Base-by-base conservation (phyloP, 352 stramenopile species). In the Phytophthora quininea region DNA sequence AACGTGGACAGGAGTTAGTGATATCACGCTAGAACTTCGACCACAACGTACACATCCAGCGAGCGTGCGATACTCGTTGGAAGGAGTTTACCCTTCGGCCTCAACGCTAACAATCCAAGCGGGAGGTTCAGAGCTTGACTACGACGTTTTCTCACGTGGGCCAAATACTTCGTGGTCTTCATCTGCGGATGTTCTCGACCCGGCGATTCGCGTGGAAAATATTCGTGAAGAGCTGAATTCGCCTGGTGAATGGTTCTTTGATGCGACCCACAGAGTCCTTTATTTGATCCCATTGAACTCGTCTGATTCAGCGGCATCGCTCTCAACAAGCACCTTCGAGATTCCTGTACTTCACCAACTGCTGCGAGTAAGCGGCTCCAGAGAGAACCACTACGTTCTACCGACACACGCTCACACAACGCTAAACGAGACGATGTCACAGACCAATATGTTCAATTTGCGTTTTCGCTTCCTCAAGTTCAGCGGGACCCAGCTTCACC, bases 181-280 rank as follows among this genome's bases (percentile, higher is more conserved):
- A 1, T 63, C 54, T 12, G 31, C 9, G 45, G 30, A 33, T 15
- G 60, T 29, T 32, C 19, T 64, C 52, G 38, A 67, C n/a, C 55
- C 45, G 19, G 64, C 51, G 1, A 84, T 91, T 55, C 86, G 84
- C 11, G 71, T 90, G 14, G 86, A 91, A 49, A 93, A 93, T 51
- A 54, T 90, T 3, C 48, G 88, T 0, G 62, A 87, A 54, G 86
- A 91, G 61, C 62, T 92, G 8, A 76, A 92, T 70, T 73, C 73
- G 5, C 80, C 80, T 0, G 80, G 80, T 19, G 83, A 91, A 53
- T 90, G 82, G 83, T 93, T 80, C 48, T 93, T 90, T 40, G 79
- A 93, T 30, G 50, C 69, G 1, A 37, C 69, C 1, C 88, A 67
- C 31, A 76, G 77, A 14, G 48, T 32, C 8, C 52, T 93, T 30